Evolutionary conservation across 192 early-diverging fungal genomes (phyloP), one percentile per base, ranked within the genome.

Genomic region (Dissophora ornata): DNA sequence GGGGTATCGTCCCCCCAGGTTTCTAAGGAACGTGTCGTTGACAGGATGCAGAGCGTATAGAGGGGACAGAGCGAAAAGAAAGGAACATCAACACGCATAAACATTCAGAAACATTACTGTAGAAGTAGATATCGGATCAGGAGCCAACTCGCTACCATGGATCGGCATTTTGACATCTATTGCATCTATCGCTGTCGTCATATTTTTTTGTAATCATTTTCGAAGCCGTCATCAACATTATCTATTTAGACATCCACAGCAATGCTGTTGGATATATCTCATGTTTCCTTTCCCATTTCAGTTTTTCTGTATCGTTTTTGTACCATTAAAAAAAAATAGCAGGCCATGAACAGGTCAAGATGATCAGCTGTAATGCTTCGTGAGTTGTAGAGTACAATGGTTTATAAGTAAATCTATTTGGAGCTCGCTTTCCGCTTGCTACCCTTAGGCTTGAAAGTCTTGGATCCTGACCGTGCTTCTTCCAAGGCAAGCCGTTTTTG

Each of bases 401-500:
- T 34, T 32, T 34, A 55, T 42, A 61, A 61, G 28, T 22, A 15
- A 22, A 49, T 22, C 46, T 48, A 12, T 38, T 38, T 29, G 19
- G 70, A 12, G 13, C 29, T 65, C 12, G 38, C 30, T 65, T 61
- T 61, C 44, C 69, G 60, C 40, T 71, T 71, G 61, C 42, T 26
- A 1, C 45, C 46, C 22, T 62, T 71, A 0, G 57, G 13, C 32
- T 47, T 69, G 46, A 13, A 38, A 9, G 36, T 38, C 13, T 38
- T 38, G 6, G 66, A 58, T 54, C 32, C 32, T 41, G 28, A 33
- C 42, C 73, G 50, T 11, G 66, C 80, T 19, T 81, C 60, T 32
- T 53, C 60, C 28, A 81, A 33, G 7, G 62, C 69, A 10, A 66
- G 56, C 24, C 73, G 62, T 81, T 93, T 93, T 62, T 87, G 87